Percentiles rank a stretch among this genome's conserved stretches.
Evolutionary conservation across 345 rosid genomes (phyloP).

Genomic region (Limnanthes douglasii): DNA sequence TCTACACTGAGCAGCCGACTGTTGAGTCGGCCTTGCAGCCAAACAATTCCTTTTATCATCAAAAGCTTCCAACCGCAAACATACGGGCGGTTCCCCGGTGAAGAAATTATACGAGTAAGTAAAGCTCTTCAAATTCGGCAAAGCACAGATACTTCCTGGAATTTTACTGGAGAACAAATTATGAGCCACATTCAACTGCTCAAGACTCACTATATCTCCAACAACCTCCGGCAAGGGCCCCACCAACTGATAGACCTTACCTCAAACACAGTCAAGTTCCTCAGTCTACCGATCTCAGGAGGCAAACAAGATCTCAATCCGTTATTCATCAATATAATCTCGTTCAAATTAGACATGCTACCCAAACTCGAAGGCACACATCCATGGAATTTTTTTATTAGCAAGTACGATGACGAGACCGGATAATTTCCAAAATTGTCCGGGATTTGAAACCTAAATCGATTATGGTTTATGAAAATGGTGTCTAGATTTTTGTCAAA

Average conservation of each 20-base stretch:
- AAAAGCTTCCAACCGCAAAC: slow-evolving; percentile 25
- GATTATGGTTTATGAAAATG: slow-evolving; percentile 52
- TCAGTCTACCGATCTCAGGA: slow-evolving; percentile 37
- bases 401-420: slow-evolving; percentile 75
- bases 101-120: slow-evolving; percentile 59
- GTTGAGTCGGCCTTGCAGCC: slow-evolving; percentile 51
- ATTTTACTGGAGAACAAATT: slow-evolving; percentile 55
- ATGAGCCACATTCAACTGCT: slow-evolving; percentile 63
- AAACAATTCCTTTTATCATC: slow-evolving; percentile 57
- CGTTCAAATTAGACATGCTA: slow-evolving; percentile 56
- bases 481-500: slow-evolving; percentile 56
- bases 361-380: slow-evolving; percentile 66
- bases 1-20: slow-evolving; percentile 41
- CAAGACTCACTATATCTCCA: slow-evolving; percentile 48
- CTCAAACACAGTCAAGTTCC: slow-evolving; percentile 56
- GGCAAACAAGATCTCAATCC: slow-evolving; percentile 64
- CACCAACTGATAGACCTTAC: slow-evolving; percentile 40
- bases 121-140: slow-evolving; percentile 52
- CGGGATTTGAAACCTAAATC: slow-evolving; percentile 51
- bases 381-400: slow-evolving; percentile 60
- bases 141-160: slow-evolving; percentile 40
- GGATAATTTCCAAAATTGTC: slow-evolving; percentile 73
- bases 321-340: slow-evolving; percentile 54
- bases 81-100: slow-evolving; percentile 59
- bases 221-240: slow-evolving; percentile 47